A percentile compares a stretch with the other conserved stretches of the same genome.
Conservation (phyloP, 352 stramenopile species). For the Phytophthora palmivora region DNA sequence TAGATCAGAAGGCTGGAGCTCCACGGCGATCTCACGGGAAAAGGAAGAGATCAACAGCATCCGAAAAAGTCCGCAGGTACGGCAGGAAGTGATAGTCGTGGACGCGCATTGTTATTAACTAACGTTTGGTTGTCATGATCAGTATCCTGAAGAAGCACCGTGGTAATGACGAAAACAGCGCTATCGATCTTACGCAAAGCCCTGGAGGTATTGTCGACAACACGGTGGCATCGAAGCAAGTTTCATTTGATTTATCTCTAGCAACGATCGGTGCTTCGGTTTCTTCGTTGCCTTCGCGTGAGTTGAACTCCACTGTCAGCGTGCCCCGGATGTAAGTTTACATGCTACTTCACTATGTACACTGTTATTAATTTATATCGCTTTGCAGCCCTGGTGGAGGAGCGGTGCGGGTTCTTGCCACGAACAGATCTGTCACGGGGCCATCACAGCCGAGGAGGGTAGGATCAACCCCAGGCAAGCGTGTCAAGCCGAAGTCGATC, state of each 20-base stretch:
- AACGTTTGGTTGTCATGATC: constrained; percentile 1
- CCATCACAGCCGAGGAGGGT: constrained; percentile 36
- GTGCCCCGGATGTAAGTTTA: constrained; percentile 51
- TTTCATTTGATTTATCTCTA: constrained; percentile 65
- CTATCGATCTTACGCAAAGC: constrained; percentile 3
- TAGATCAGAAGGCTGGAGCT: constrained; percentile 23
- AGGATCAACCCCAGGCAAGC: constrained; percentile 35
- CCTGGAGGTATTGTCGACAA: constrained; percentile 7
- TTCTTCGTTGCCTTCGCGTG: constrained; percentile 28
- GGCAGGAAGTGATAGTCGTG: neutral
- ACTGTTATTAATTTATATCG: constrained; percentile 8
- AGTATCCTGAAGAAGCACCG: constrained; percentile 83
- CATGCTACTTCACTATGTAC: neutral
- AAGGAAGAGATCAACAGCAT: constrained; percentile 33
- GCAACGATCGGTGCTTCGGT: constrained; percentile 14
- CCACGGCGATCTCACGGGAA: constrained; percentile 21
- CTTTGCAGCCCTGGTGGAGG: constrained; percentile 33
- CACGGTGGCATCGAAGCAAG: constrained; percentile 53
- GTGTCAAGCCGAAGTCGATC: constrained; percentile 68
- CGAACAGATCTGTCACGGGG: constrained; percentile 31
- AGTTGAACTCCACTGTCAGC: constrained; percentile 33
- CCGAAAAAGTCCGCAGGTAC: constrained; percentile 59
- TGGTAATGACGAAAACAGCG: constrained; percentile 13
- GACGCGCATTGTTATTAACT: neutral
- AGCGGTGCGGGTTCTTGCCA: constrained; percentile 49